Conservation (phyloP, 2,329 filamentous ascomycete species). For the Cercospora sesami region DNA sequence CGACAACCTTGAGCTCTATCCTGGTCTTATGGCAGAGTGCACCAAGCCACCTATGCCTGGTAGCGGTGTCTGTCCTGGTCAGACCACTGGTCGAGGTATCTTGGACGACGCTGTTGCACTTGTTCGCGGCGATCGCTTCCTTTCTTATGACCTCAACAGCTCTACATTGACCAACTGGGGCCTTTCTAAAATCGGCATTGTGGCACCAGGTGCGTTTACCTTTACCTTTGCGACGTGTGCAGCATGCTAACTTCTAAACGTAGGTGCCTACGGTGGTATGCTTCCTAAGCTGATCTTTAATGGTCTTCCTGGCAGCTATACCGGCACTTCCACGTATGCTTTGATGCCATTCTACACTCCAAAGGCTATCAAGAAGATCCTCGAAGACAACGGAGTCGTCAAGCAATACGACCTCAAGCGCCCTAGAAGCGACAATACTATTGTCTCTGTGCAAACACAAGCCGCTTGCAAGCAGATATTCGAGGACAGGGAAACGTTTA, state of each 20-base stretch:
- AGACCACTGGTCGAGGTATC: conserved; percentile 50
- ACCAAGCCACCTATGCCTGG: conserved; percentile 55
- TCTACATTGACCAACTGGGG: conserved; percentile 54
- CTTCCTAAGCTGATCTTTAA: conserved; percentile 49
- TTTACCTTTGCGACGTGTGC: background rate
- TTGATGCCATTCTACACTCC: conserved; percentile 56
- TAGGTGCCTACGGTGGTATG: conserved; percentile 40
- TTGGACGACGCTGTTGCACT: conserved; percentile 52
- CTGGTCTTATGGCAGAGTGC: conserved; percentile 58
- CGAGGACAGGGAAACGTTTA: conserved; percentile 52
- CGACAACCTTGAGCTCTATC: conserved; percentile 59
- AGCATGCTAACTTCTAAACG: background rate
- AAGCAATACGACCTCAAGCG: conserved; percentile 49
- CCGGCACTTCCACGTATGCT: conserved; percentile 52
- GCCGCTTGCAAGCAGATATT: conserved; percentile 54
- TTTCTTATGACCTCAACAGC: conserved; percentile 53
- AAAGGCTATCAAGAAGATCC: conserved; percentile 49
- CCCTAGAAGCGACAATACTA: conserved; percentile 40
- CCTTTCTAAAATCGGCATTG: conserved; percentile 49
- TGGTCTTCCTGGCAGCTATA: conserved; percentile 50
- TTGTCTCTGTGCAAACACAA: conserved; percentile 53
- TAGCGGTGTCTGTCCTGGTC: conserved; percentile 49
- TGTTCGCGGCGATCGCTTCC: conserved; percentile 49
- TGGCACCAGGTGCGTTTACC: conserved; percentile 32
- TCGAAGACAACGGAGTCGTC: conserved; percentile 50